Conservation (phyloP, 2,329 filamentous ascomycete genomes). For the Beauveria sp. region DNA sequence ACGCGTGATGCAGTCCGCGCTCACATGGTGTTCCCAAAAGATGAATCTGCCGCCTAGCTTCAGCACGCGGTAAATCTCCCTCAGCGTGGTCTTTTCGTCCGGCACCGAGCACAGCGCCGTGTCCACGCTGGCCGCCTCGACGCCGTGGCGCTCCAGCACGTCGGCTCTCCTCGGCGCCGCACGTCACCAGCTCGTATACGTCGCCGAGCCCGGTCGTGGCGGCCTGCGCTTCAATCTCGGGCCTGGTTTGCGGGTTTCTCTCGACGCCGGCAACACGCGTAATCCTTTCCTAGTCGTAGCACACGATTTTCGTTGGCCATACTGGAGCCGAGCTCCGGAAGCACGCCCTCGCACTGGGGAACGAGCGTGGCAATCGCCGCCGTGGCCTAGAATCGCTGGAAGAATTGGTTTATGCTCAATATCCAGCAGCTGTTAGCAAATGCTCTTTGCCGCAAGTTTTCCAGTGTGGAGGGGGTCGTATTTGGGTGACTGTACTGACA, state of each 20-base stretch:
- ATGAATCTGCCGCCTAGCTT: conserved; percentile 38
- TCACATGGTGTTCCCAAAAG: conserved; percentile 36
- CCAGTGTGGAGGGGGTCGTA: not conserved
- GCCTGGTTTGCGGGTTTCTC: conserved; percentile 28
- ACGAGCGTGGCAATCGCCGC: not conserved
- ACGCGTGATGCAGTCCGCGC: conserved; percentile 20
- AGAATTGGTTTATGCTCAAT: not conserved
- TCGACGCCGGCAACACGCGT: conserved; percentile 32
- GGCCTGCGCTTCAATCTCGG: conserved; percentile 21
- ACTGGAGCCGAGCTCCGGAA: conserved; percentile 38
- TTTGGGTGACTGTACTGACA: not conserved
- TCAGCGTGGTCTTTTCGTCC: conserved; percentile 20
- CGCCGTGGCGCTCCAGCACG: conserved; percentile 26
- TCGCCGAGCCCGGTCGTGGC: too few relatives aligned
- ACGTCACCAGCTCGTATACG: too few relatives aligned
- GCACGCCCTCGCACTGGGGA: conserved; percentile 19
- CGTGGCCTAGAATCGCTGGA: not conserved
- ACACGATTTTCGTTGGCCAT: conserved; percentile 34
- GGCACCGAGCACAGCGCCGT: conserved; percentile 33
- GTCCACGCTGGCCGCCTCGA: conserved; percentile 30
- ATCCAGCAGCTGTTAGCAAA: not conserved
- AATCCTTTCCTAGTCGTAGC: conserved; percentile 26
- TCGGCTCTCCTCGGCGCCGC: conserved; percentile 12
- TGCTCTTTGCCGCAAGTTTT: not conserved
- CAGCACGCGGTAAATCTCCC: conserved; percentile 31